Percentiles rank a stretch among this genome's conserved stretches.
Conservation (phyloP, 2,329 filamentous ascomycete genomes). For the Phyllosticta citribraziliensis region DNA sequence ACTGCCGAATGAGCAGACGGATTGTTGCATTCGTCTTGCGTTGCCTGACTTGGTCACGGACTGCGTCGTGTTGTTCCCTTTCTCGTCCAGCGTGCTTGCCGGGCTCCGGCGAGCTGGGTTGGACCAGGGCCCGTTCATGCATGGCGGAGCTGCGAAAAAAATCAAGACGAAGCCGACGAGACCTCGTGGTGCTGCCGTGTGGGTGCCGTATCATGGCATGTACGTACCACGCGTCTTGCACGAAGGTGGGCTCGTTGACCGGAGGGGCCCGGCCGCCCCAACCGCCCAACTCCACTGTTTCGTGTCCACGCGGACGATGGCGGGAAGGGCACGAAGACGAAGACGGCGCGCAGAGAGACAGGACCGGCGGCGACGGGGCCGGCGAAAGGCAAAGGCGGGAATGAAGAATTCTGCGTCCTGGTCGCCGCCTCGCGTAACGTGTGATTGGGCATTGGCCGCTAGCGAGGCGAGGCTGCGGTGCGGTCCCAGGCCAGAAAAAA, state of each 20-base stretch:
- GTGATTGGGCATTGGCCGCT: neutral
- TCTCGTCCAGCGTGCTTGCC: neutral
- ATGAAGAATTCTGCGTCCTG: neutral
- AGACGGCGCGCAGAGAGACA: neutral
- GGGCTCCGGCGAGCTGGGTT: neutral
- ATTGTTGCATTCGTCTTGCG: neutral
- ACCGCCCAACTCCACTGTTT: neutral
- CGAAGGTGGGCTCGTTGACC: neutral
- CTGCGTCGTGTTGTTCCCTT: neutral
- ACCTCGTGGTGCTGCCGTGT: neutral
- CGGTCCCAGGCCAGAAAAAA: neutral
- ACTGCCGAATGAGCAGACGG: neutral
- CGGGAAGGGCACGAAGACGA: neutral
- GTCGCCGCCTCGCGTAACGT: too few relatives aligned
- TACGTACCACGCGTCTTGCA: neutral
- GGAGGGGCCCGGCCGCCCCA: neutral
- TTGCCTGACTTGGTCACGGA: neutral
- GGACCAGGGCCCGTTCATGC: neutral
- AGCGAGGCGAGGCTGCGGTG: neutral
- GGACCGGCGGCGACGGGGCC: neutral
- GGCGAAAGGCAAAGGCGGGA: neutral
- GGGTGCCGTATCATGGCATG: neutral
- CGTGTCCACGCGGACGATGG: neutral
- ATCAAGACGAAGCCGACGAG: neutral
- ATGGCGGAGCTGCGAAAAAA: neutral